Base-by-base conservation (phyloP, 805 yeast species). In the Sugiyamaella americana region DNA sequence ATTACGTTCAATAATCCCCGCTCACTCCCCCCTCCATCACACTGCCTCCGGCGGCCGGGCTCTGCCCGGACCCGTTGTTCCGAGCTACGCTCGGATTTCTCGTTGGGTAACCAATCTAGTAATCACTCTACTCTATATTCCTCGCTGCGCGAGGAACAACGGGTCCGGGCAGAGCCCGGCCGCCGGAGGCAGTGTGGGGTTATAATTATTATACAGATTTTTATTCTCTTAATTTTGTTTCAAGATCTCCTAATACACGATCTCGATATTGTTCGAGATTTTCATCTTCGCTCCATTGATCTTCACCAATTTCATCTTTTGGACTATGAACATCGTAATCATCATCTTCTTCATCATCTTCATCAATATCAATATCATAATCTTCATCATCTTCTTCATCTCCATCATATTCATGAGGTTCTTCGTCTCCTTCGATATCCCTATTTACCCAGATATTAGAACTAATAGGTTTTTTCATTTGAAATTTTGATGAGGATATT, bases 1-100 rank as follows among this genome's bases (percentile, higher is more conserved):
- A 75, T 46, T 74, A 74, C 52, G 73, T 73, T 16, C 57, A 56
- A 39, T 17, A 36, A 29, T 37, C 32, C 11, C 20, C 23, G n/a
- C n/a, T n/a, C 10, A 21, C 34, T n/a, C n/a, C n/a, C n/a, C n/a
- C n/a, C n/a, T n/a, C n/a, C n/a, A n/a, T n/a, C n/a, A n/a, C n/a
- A n/a, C 32, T 26, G 32, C 32, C 32, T 26, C 32, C 32, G 32
- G 32, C 32, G 32, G 32, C 32, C 13, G 32, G 32, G 32, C 32
- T 26, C 32, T 13, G 32, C 32, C 32, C 32, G 11, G 13, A 13
- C 8, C 32, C 32, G 11, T 26, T 8, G 32, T 26, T 26, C 5
- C 29, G n/a, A n/a, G n/a, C n/a, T n/a, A n/a, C n/a, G n/a, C n/a
- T n/a, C n/a, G n/a, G n/a, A n/a, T n/a, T n/a, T n/a, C n/a, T n/a